Base-by-base conservation (phyloP, 176 grass and related monocot species). In the Phyllostachys edulis region DNA sequence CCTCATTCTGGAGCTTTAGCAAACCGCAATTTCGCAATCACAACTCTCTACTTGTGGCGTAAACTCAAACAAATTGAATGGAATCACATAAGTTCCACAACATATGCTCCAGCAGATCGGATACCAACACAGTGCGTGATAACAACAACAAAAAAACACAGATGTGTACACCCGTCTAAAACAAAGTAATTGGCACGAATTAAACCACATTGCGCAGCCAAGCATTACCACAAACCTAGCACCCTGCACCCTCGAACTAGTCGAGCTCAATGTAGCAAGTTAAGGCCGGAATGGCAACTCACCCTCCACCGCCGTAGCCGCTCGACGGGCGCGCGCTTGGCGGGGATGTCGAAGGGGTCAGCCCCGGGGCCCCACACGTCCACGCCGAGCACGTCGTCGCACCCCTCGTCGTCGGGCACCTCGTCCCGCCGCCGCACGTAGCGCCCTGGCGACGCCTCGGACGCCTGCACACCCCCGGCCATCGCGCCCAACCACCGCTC, bases 241-340 rank as follows among this genome's bases (percentile, higher is more conserved):
- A 56, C 47, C 50, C 62, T 13, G 36, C 81, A 65, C 47, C 50
- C 62, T 18, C 21, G 6, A 76, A 11, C 20, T 21, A 55, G 40
- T 23, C 5, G 26, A n/a, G 57, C 9, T 20, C 7, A 80, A 39
- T 54, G 29, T 27, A 71, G 68, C 54, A 74, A 49, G 71, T 55
- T 20, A 36, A 5, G 56, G 24, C 63, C 11, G 39, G 24, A 61
- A 75, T 13, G 68, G 84, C 20, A 15, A 84, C 87, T 89, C 60
- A 92, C 91, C 88, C 91, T 92, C 91, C 91, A 92, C 6, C 91
- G 87, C 49, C 80, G 73, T 0, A 92, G 91, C 57, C 91, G 84
- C 81, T 92, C 87, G 56, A 87, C 32, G 36, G 91, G 50, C 11
- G 85, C 91, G 47, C 85, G 59, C 72, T 92, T 92, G 80, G 81